phyloP scores from a whole-genome alignment of 306 rosid genomes.

The Astragalus membranaceus region DNA sequence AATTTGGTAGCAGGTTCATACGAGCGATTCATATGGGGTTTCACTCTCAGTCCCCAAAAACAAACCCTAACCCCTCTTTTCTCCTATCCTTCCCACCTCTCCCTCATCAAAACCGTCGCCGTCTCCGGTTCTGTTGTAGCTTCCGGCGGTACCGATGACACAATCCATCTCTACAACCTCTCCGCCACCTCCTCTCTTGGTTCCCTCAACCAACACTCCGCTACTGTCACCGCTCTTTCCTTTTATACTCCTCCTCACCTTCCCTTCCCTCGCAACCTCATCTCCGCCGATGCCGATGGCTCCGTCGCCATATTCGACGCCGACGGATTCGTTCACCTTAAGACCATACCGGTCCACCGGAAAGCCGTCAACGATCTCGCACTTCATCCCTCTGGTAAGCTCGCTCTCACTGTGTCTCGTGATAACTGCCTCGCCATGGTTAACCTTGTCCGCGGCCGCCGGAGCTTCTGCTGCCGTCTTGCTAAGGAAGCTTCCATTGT shows the following conservation, averaged over 20 bases:
- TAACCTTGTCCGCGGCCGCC: conserved; percentile 69
- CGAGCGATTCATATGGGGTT: conserved; percentile 87
- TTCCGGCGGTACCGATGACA: conserved; percentile 87
- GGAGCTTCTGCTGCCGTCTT: conserved; percentile 68
- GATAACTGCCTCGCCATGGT: conserved; percentile 76
- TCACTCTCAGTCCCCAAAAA: conserved; percentile 47
- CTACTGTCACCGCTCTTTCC: conserved; percentile 70
- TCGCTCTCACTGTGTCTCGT: conserved; percentile 68
- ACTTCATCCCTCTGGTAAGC: conserved; percentile 75
- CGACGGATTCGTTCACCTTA: conserved; percentile 78
- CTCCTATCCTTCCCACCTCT: conserved; percentile 83
- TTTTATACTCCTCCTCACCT: conserved; percentile 61
- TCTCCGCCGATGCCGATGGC: conserved; percentile 81
- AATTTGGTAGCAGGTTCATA: conserved; percentile 83
- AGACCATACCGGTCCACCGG: conserved; percentile 50
- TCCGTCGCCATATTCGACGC: conserved; percentile 63
- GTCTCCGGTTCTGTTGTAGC: conserved; percentile 66
- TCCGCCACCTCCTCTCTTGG: conserved; percentile 69
- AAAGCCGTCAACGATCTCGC: conserved; percentile 68
- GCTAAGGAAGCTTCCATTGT: conserved; percentile 69
- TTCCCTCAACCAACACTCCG: conserved; percentile 66
- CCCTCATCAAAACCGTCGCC: conserved; percentile 66
- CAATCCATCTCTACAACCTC: conserved; percentile 80
- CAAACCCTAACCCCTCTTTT: conserved; percentile 59
- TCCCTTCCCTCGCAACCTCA: conserved; percentile 75